Conservation (phyloP, 2,329 filamentous ascomycete species). For the Botrytis paeoniae region DNA sequence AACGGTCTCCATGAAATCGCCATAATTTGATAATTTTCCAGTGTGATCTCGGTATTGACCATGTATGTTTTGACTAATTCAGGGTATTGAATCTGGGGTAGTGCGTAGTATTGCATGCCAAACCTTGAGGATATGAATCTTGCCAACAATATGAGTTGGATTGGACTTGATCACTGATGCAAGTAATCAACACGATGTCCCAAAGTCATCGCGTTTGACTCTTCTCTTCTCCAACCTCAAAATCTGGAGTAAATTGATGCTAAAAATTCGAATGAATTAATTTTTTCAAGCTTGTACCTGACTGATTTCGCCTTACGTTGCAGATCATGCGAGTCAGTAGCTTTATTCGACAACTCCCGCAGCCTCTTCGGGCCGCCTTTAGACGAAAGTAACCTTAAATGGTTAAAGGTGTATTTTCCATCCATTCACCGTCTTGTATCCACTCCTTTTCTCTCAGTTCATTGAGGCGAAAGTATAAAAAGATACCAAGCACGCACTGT, state of each 20-base stretch:
- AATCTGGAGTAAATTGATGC: slow-evolving; percentile 1
- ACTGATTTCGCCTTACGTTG: neutral
- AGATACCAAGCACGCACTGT: neutral
- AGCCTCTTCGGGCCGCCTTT: slow-evolving; percentile 8
- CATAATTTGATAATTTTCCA: neutral
- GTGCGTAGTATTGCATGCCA: slow-evolving; percentile 2
- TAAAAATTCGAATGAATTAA: neutral
- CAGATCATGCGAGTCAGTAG: slow-evolving; percentile 6
- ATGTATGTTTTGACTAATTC: slow-evolving; percentile 8
- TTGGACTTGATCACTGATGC: neutral
- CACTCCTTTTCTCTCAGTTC: neutral
- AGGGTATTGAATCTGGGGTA: slow-evolving; percentile 14
- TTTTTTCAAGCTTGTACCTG: neutral
- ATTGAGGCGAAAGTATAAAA: neutral
- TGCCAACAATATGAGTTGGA: neutral
- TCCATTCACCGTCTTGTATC: neutral
- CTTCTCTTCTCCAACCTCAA: neutral
- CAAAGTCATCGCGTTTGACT: neutral
- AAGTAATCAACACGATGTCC: neutral
- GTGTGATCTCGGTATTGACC: neutral
- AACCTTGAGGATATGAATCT: neutral
- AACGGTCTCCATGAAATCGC: neutral
- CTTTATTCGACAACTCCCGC: neutral
- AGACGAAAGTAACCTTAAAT: neutral
- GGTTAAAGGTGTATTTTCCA: neutral